A percentile compares a stretch with the other conserved stretches of the same genome.
phyloP scores from a whole-genome alignment of 2,329 filamentous ascomycete species.

The Tolypocladium nubicola region DNA sequence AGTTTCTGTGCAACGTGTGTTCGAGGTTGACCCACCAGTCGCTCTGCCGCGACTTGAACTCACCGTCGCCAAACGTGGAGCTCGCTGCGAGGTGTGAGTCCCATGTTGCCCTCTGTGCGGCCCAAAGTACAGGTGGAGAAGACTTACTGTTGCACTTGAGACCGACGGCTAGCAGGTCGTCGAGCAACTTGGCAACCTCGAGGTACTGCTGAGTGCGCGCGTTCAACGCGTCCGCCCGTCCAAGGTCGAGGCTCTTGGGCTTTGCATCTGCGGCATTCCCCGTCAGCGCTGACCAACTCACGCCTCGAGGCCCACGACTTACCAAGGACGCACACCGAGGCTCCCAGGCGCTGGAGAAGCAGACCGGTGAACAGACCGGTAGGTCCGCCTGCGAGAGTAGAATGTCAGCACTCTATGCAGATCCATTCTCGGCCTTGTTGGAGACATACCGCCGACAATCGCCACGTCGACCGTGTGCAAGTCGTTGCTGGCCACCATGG shows the following conservation, averaged over 20 bases:
- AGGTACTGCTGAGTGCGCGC: conserved; percentile 37
- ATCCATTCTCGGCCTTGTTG: not conserved
- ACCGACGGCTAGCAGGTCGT: conserved; percentile 28
- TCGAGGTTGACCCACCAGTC: conserved; percentile 36
- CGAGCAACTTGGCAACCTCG: conserved; percentile 30
- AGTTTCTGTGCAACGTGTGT: conserved; percentile 34
- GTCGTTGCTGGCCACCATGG: not conserved
- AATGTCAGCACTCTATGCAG: not conserved
- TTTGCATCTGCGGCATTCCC: conserved; percentile 22
- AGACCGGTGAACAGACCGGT: conserved; percentile 34
- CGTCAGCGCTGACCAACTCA: not conserved
- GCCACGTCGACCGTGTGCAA: conserved; percentile 20
- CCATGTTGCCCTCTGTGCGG: not conserved
- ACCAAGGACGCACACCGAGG: conserved; percentile 29
- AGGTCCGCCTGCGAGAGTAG: conserved; percentile 24
- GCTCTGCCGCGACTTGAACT: conserved; percentile 36
- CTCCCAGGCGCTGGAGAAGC: conserved; percentile 28
- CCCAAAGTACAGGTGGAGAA: not conserved
- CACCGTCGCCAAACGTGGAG: conserved; percentile 33
- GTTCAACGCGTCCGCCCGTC: conserved; percentile 36
- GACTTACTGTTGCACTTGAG: conserved; percentile 38
- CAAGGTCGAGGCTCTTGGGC: conserved; percentile 25
- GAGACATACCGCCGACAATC: conserved; percentile 23
- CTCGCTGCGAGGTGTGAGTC: conserved; percentile 21
- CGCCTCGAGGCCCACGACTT: not conserved